Base-by-base conservation (phyloP, 768 basidiomycete genomes). In the Lactarius sanguifluus region DNA sequence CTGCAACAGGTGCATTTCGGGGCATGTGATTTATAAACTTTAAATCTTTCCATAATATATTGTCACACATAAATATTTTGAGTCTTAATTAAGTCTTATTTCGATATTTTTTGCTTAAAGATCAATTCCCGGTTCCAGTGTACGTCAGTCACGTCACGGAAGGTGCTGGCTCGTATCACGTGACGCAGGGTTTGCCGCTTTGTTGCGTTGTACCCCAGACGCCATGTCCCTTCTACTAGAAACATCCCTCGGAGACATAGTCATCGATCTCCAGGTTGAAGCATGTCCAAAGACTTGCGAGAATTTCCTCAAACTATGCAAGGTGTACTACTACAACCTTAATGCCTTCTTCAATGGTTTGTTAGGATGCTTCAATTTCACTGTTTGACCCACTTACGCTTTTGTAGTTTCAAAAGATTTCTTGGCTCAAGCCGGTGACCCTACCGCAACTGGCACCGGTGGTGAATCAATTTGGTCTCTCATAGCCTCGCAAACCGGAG, bases 281-380 rank as follows among this genome's bases (percentile, higher is more conserved):
- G 80, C 81, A 45, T 98, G 96, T 77, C 97, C 97, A 1, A 88
- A 86, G 77, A 92, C 89, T 61, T 95, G 91, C 78, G 87, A 93
- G 76, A 99, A 98, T 81, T 98, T 98, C 74, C 85, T 99, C 64
- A 99, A 99, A 77, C 82, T 99, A 64, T 98, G 95, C 80, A 98
- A 98, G 80, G 82, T 92, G 66, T 97, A 97, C 76, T 96, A 96
- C 76, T 98, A 96, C 81, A 96, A 96, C 75, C 79, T 97, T 68
- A 94, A 95, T 75, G 94, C 94, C 0, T 99, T 99, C 81, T 98
- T 98, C 84, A 98, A 99, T 78, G 94, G 95, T 95, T 79, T 30
- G 20, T 55, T 18, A 18, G 15, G 7, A 58, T 16, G 34, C 40
- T 23, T 23, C 23, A 25, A 38, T 43, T 32, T 59, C 54, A 36